Evolutionary conservation across 140 eudicot species (phyloP), one percentile per base, ranked within the genome.

Genomic region (Anethum foeniculum): DNA sequence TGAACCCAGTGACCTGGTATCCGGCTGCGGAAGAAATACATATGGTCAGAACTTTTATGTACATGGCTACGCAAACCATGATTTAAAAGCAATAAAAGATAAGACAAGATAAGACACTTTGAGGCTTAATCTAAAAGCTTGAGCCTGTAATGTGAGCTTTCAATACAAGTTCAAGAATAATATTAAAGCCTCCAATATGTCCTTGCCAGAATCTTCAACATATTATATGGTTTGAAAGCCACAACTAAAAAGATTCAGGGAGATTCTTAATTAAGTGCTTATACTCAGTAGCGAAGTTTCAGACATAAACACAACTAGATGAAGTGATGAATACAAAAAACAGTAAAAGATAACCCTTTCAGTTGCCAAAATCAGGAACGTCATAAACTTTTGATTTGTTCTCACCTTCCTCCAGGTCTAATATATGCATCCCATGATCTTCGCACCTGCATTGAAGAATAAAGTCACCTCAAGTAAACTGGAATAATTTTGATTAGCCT

Each of bases 1-100:
- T 92, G 93, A 83, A 95, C 90, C 99, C 99, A 95, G 79, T 95
- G 99, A 43, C 97, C 97, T 6, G 99, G 99, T 83, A 95, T 95
- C 74, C 99, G 93, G 87, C 97, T 94, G 93, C 81, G 81, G 48
- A 68, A 49, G 72, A 14, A 27, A 30, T 67, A 39, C 58, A 52
- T 36, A 7, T 23, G 43, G 71, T 82, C 62, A 79, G 47, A 28
- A 30, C 27, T 34, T 72, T 39, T 71, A 68, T 23, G 16, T 60
- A 25, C 71, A 62, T 12, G 7, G 30, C 77, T 25, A 9, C 32
- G 21, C 30, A 15, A 7, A 21, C 0, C 2, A 71, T 71, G 38
- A 34, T 39, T 2, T 6, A 39, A 39, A 39, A 3, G 6, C 6
- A 39, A 39, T 5, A 39, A 3, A 39, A 39, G 43, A 39, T 39